A percentile compares a stretch with the other conserved stretches of the same genome.
phyloP scores from a whole-genome alignment of 495 filamentous ascomycete species.

The Articulospora tetracladia region DNA sequence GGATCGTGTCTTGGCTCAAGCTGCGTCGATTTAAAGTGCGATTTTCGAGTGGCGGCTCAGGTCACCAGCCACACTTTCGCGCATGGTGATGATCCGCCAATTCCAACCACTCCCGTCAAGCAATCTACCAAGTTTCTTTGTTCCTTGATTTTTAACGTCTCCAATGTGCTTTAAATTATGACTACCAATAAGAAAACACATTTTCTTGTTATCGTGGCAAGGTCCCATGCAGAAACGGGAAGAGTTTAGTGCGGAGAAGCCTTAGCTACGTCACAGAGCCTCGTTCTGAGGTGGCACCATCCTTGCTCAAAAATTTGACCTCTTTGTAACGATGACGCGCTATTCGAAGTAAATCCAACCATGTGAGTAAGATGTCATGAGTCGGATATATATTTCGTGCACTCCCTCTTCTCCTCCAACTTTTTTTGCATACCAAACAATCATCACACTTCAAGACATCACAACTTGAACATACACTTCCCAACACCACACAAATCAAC shows the following conservation, averaged over 20 bases:
- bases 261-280: not conserved
- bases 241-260: not conserved
- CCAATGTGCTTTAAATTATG: not conserved
- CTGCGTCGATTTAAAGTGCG: no score
- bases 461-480: constrained; percentile 14
- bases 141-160: not conserved
- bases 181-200: not conserved
- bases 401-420: constrained; percentile 21
- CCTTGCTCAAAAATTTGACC: constrained; percentile 5
- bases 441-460: constrained; percentile 4
- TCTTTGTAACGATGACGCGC: not conserved
- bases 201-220: not conserved
- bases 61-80: not conserved
- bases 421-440: constrained; percentile 1
- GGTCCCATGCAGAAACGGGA: not conserved
- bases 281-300: not conserved
- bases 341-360: not conserved
- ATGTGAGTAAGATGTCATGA: not conserved
- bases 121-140: not conserved
- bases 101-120: not conserved
- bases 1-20: no score
- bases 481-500: constrained; percentile 11
- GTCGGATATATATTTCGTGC: constrained; percentile 27
- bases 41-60: no score
- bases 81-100: no score